Evolutionary conservation across 768 basidiomycete genomes (phyloP).

Genomic region (Xerocomellus dryophilus): DNA sequence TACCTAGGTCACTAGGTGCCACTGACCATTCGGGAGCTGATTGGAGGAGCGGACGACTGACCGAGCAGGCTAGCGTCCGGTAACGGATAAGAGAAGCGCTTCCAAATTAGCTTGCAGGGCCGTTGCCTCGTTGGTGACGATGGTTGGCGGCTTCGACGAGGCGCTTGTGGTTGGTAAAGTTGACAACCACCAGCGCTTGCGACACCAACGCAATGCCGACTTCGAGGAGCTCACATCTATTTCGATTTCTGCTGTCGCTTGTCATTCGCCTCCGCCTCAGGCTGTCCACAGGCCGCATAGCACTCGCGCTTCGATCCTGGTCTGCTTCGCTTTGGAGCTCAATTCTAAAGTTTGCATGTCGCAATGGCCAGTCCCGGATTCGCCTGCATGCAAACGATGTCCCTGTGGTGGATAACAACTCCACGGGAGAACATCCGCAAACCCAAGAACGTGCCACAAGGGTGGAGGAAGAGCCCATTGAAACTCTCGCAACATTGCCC

Average conservation of each 20-base stretch:
- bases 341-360: background rate
- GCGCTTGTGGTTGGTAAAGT: too few relatives aligned
- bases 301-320: background rate
- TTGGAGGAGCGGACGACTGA: too few relatives aligned
- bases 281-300: background rate
- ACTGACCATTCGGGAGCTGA: too few relatives aligned
- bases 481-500: slow-evolving; percentile 8
- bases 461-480: background rate
- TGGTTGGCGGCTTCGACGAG: too few relatives aligned
- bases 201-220: background rate
- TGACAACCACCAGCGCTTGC: background rate
- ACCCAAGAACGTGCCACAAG: background rate
- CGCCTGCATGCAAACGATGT: background rate
- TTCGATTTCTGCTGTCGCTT: slow-evolving; percentile 4
- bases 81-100: too few relatives aligned
- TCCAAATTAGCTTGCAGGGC: too few relatives aligned
- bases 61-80: too few relatives aligned
- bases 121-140: too few relatives aligned
- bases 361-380: background rate
- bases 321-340: slow-evolving; percentile 4
- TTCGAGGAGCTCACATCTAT: background rate
- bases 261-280: slow-evolving; percentile 1
- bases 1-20: too few relatives aligned
- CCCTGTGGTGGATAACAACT: background rate
- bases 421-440: background rate